Conservation (phyloP, 805 yeast genomes). For the Monosporozyma solicola region DNA sequence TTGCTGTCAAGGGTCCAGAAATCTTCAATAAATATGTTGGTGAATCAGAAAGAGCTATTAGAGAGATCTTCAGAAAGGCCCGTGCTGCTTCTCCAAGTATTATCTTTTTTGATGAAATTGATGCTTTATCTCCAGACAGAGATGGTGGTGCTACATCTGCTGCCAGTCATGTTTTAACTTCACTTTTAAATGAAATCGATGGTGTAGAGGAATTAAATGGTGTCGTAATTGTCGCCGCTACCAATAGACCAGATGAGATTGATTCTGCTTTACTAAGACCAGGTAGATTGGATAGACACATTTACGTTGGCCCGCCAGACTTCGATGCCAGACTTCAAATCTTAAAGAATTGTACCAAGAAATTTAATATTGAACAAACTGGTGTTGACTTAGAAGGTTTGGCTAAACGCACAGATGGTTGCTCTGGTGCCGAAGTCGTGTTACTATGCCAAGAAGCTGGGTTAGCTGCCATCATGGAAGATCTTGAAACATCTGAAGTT, state of each 20-base stretch:
- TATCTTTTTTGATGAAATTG: conserved; percentile 93
- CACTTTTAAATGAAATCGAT: conserved; percentile 88
- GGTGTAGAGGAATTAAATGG: conserved; percentile 94
- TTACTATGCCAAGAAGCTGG: conserved; percentile 94
- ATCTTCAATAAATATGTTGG: conserved; percentile 93
- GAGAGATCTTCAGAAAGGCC: conserved; percentile 89
- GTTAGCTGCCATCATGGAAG: conserved; percentile 81
- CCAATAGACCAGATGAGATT: conserved; percentile 88
- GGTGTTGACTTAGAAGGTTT: conserved; percentile 43
- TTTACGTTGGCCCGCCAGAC: conserved; percentile 92
- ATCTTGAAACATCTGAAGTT: conserved; percentile 46
- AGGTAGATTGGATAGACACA: conserved; percentile 88
- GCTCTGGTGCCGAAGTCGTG: conserved; percentile 95
- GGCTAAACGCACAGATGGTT: conserved; percentile 70
- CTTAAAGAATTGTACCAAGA: conserved; percentile 54
- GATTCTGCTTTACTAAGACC: conserved; percentile 93
- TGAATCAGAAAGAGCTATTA: conserved; percentile 85
- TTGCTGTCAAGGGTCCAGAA: conserved; percentile 97
- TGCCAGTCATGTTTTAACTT: conserved; percentile 78
- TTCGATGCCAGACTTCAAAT: conserved; percentile 70
- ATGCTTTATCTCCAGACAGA: conserved; percentile 78
- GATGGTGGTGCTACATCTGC: conserved; percentile 56
- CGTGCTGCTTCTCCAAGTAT: conserved; percentile 92
- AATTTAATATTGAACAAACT: conserved; percentile 45
- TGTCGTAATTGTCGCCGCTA: conserved; percentile 91